Evolutionary conservation across 352 stramenopile genomes (phyloP).

Genomic region (Phytophthora cryptogea): DNA sequence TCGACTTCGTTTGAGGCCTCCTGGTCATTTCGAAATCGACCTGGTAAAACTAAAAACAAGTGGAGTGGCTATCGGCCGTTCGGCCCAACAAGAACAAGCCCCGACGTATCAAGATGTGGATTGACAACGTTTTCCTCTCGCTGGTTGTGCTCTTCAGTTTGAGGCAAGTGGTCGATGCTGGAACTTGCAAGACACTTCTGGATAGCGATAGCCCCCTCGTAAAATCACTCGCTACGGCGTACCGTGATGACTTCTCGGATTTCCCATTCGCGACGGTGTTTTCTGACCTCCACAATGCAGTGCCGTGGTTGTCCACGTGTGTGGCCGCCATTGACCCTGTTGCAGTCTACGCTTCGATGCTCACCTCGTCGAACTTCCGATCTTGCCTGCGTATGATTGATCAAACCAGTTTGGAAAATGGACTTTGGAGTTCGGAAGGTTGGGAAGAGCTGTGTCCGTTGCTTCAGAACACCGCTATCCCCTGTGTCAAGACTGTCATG

Average conservation of each 20-base stretch:
- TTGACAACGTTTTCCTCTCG: not conserved
- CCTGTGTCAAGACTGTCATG: slow-evolving; percentile 29
- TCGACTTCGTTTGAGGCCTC: too few species aligned
- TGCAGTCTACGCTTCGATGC: slow-evolving; percentile 11
- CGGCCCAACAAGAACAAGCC: too few species aligned
- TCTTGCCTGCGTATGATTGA: slow-evolving; percentile 29
- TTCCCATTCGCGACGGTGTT: slow-evolving; percentile 6
- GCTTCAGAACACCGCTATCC: slow-evolving; percentile 33
- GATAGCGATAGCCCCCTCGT: slow-evolving; percentile 3
- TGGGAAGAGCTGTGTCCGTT: slow-evolving; percentile 29
- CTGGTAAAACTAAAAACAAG: too few species aligned
- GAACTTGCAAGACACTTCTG: slow-evolving; percentile 3
- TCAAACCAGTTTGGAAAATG: not conserved
- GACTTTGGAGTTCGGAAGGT: not conserved
- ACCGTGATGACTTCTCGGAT: not conserved
- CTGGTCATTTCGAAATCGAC: too few species aligned
- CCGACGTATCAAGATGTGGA: not conserved
- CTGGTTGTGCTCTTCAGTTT: not conserved
- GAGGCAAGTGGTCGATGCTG: not conserved
- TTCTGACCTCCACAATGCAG: slow-evolving; percentile 18
- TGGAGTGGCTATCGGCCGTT: too few species aligned
- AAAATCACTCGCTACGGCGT: slow-evolving; percentile 1
- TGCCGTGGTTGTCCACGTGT: slow-evolving; percentile 48
- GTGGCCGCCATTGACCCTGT: slow-evolving; percentile 34
- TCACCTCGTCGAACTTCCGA: slow-evolving; percentile 21